A percentile compares a stretch with the other conserved stretches of the same genome.
These are phyloP conservation scores for Lecanicillium sp. DNA, from an alignment of 2,329 filamentous ascomycete species.

Conservation along the genomic window DNA sequence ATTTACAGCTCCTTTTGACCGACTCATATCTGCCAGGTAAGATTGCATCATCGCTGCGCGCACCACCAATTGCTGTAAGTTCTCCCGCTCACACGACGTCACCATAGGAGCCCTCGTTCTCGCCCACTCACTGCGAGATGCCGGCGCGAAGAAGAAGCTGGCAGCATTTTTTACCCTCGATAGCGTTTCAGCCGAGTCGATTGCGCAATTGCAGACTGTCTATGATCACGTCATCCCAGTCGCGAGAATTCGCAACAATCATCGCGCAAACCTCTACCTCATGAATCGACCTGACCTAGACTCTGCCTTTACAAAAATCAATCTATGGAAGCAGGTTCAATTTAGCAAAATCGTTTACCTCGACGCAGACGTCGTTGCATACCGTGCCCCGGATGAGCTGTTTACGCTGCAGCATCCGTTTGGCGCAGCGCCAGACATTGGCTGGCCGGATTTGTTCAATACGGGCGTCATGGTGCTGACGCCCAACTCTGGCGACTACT, in stretches of 20 bases:
- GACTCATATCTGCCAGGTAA: slow-evolving; percentile 88
- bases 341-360: slow-evolving; percentile 92
- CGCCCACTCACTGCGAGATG: slow-evolving; percentile 89
- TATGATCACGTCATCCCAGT: slow-evolving; percentile 90
- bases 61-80: slow-evolving; percentile 11
- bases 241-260: slow-evolving; percentile 66
- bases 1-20: slow-evolving; percentile 73
- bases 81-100: slow-evolving; percentile 7
- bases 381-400: slow-evolving; percentile 87
- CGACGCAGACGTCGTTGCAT: slow-evolving; percentile 87
- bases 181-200: slow-evolving; percentile 64
- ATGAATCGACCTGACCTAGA: slow-evolving; percentile 89
- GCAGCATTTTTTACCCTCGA: slow-evolving; percentile 79
- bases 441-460: slow-evolving; percentile 98
- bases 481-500: slow-evolving; percentile 81
- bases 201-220: slow-evolving; percentile 72
- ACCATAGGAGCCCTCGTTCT: slow-evolving; percentile 80
- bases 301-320: slow-evolving; percentile 93
- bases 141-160: slow-evolving; percentile 76
- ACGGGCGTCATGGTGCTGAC: slow-evolving; percentile 91
- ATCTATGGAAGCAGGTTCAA: slow-evolving; percentile 84
- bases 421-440: slow-evolving; percentile 81
- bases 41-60: slow-evolving; percentile 8
- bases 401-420: slow-evolving; percentile 58
- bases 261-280: slow-evolving; percentile 74